Base-by-base conservation (phyloP, 2,329 filamentous ascomycete species). In the Colletotrichum australisinense region DNA sequence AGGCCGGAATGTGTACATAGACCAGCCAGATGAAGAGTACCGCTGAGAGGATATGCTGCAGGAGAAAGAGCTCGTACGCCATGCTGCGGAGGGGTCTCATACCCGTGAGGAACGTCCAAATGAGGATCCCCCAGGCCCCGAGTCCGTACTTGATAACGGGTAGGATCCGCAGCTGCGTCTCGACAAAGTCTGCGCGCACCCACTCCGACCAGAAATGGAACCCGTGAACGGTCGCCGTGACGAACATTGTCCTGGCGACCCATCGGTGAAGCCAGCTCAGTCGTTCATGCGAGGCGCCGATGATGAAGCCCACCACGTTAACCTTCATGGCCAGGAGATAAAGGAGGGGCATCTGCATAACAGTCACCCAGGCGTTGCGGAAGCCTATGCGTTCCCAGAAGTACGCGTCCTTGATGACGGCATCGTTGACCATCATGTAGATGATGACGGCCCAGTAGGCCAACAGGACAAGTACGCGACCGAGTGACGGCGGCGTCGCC, bases 261-360 rank as follows among this genome's bases (percentile, higher is more conserved):
- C 93, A 94, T 73, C 93, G 88, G 77, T 94, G 93, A 65, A 94
- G 81, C 92, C 92, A 94, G 79, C 93, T 94, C 71, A 94, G 83
- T 9, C 91, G 87, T 81, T 94, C 92, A 77, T 94, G 90, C 73
- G 91, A 91, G 11, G 88, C 86, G 12, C 92, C 92, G 4, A 88
- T 86, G 28, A 94, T 81, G 66, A 87, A 84, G 1, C 89, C 91
- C n/a, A 94, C 82, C 24, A 90, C 77, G 75, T 86, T 91, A 74
- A 87, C 85, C 78, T 92, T 91, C 75, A 88, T 88, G 30, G 89
- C 87, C 16, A 93, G 85, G 2, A 93, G 84, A 76, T 90, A 92
- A 11, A 93, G 83, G 24, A 93, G 83, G 0, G 91, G 91, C 55
- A 93, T 86, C 79, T 93, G 92, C 2, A 87, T 90, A 58, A 92